Evolutionary conservation across 1,284 basidiomycete genomes (phyloP).

Genomic region (Singerocomus inundabilis): DNA sequence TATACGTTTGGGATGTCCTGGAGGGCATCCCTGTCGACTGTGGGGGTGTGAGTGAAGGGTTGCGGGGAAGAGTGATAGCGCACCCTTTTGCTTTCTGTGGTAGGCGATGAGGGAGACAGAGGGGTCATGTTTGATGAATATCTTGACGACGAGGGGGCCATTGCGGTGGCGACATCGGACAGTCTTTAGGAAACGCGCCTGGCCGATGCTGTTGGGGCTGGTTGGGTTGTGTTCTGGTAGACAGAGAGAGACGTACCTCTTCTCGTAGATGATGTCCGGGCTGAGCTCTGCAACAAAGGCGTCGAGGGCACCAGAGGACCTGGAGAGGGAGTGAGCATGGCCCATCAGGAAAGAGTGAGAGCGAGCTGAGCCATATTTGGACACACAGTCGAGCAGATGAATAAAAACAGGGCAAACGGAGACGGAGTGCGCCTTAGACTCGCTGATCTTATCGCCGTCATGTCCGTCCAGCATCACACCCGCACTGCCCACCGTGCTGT

Average conservation of each 20-base stretch:
- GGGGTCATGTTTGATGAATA: constrained; percentile 79
- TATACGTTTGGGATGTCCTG: constrained; percentile 87
- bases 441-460: constrained; percentile 16
- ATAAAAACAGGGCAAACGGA: constrained; percentile 7
- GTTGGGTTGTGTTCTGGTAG: background rate
- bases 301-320: constrained; percentile 77
- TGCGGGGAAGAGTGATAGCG: constrained; percentile 10
- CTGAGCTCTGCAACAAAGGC: constrained; percentile 88
- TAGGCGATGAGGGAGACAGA: constrained; percentile 60
- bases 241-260: constrained; percentile 57
- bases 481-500: background rate
- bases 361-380: constrained; percentile 9
- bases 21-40: constrained; percentile 83
- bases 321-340: constrained; percentile 64
- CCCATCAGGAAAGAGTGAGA: constrained; percentile 48
- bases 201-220: constrained; percentile 62
- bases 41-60: constrained; percentile 1
- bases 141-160: constrained; percentile 75
- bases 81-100: constrained; percentile 64
- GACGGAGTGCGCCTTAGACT: constrained; percentile 2
- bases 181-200: constrained; percentile 95
- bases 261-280: constrained; percentile 84
- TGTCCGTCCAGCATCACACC: background rate
- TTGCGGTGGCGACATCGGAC: constrained; percentile 75
- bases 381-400: background rate